These are phyloP conservation scores for Paecilomyces niveus DNA, from an alignment of 2,329 filamentous ascomycete genomes.

Conservation along the genomic window DNA sequence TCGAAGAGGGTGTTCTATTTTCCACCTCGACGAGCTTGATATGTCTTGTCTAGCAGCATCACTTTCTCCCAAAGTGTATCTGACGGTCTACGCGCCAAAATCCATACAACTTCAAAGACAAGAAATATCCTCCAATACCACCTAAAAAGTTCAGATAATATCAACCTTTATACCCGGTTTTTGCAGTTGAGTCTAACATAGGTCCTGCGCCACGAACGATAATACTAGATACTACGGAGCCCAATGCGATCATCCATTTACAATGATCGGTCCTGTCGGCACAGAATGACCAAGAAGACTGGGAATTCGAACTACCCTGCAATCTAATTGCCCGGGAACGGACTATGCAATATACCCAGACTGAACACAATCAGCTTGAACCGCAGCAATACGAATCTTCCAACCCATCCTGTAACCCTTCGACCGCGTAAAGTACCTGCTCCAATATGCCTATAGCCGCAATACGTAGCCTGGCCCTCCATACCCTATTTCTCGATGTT, in stretches of 20 bases:
- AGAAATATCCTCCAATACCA: not conserved
- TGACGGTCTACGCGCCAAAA: slow-evolving; percentile 29
- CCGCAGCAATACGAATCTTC: too few relatives aligned
- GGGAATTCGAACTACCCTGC: not conserved
- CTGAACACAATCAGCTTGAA: too few relatives aligned
- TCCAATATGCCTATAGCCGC: too few relatives aligned
- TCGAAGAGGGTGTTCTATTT: slow-evolving; percentile 16
- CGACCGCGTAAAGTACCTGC: too few relatives aligned
- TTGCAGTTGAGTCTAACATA: not conserved
- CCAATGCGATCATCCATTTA: not conserved
- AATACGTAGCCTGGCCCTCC: too few relatives aligned
- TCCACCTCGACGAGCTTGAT: slow-evolving; percentile 19
- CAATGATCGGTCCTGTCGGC: not conserved
- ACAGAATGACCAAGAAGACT: not conserved
- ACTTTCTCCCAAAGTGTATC: slow-evolving; percentile 25
- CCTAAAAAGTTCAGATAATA: not conserved
- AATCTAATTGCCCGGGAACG: not conserved
- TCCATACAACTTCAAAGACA: slow-evolving; percentile 20
- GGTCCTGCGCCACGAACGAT: not conserved
- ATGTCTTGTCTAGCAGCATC: slow-evolving; percentile 21
- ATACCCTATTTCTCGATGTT: too few relatives aligned
- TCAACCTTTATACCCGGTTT: not conserved
- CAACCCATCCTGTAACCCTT: too few relatives aligned
- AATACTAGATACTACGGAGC: not conserved
- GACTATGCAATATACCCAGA: not conserved